Conservation (phyloP, 495 filamentous ascomycete genomes). For the Aspergillus diversus region DNA sequence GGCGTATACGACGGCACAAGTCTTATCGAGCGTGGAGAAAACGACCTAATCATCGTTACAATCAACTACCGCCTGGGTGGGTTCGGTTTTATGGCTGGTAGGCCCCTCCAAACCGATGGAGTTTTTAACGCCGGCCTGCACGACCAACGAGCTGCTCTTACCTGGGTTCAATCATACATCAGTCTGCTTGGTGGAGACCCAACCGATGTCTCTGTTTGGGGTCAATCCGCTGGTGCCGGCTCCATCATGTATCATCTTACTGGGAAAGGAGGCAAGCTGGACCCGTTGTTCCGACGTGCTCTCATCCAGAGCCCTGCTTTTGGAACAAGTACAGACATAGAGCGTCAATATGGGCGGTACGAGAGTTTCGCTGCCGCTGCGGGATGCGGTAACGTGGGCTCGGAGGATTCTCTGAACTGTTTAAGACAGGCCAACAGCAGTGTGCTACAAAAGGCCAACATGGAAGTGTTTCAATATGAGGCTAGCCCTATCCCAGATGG, state of each 20-base stretch:
- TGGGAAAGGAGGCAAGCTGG: slow-evolving; percentile 41
- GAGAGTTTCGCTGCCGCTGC: neutral
- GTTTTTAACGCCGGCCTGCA: slow-evolving; percentile 50
- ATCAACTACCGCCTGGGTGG: slow-evolving; percentile 54
- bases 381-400: slow-evolving; percentile 18
- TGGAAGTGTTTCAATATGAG: slow-evolving; percentile 33
- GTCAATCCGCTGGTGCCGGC: slow-evolving; percentile 40
- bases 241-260: slow-evolving; percentile 47
- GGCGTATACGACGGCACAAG: slow-evolving; percentile 19
- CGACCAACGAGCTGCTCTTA: slow-evolving; percentile 51
- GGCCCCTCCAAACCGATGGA: slow-evolving; percentile 48
- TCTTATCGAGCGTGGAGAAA: slow-evolving; percentile 28
- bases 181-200: slow-evolving; percentile 46
- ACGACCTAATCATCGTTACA: slow-evolving; percentile 43
- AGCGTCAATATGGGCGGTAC: slow-evolving; percentile 41
- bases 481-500: slow-evolving; percentile 51
- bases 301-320: slow-evolving; percentile 55
- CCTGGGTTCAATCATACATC: slow-evolving; percentile 36
- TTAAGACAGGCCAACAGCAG: slow-evolving; percentile 45
- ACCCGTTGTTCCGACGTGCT: slow-evolving; percentile 50
- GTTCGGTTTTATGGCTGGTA: slow-evolving; percentile 56
- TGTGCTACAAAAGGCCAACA: slow-evolving; percentile 27
- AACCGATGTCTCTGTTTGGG: slow-evolving; percentile 45
- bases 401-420: slow-evolving; percentile 27
- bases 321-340: slow-evolving; percentile 45